phyloP scores from a whole-genome alignment of 805 yeast species.

The Saccharomycopsis amapae region DNA sequence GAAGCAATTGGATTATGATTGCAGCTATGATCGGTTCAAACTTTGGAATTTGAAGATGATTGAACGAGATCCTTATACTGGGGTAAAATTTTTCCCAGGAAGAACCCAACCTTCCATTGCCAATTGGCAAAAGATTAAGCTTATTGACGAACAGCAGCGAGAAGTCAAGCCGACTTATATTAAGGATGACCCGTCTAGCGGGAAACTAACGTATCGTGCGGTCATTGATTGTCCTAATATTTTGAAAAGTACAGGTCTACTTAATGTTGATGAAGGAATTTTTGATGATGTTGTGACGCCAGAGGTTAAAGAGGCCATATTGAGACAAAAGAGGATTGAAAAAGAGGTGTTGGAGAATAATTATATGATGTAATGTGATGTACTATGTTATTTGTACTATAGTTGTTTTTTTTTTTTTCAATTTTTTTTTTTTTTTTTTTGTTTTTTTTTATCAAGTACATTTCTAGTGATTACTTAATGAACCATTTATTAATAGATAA shows the following conservation, averaged over 20 bases:
- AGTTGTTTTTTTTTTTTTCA: not conserved
- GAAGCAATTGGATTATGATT: conserved; percentile 57
- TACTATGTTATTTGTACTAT: not conserved
- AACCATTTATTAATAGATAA: too few species aligned
- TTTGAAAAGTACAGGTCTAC: conserved; percentile 56
- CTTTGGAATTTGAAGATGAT: conserved; percentile 44
- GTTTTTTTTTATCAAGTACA: too few species aligned
- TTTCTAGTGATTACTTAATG: too few species aligned
- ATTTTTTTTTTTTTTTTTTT: not conserved
- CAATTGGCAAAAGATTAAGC: conserved; percentile 24
- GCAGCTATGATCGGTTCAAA: conserved; percentile 50
- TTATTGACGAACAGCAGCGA: conserved; percentile 26
- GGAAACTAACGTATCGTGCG: conserved; percentile 41
- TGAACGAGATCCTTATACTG: conserved; percentile 75
- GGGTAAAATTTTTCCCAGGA: conserved; percentile 66
- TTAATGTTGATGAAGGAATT: conserved; percentile 48
- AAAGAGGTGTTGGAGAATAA: not conserved
- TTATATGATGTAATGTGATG: too few species aligned
- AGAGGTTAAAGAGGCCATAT: conserved; percentile 51
- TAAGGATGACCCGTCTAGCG: conserved; percentile 24
- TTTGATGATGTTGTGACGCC: conserved; percentile 53
- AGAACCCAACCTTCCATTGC: conserved; percentile 64
- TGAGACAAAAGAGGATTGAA: conserved; percentile 52
- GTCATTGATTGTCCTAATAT: conserved; percentile 40
- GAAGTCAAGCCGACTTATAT: conserved; percentile 19